Evolutionary conservation across 208 protist genomes (phyloP), one percentile per base, ranked within the genome.

Genomic region (Trypanosoma melophagium): DNA sequence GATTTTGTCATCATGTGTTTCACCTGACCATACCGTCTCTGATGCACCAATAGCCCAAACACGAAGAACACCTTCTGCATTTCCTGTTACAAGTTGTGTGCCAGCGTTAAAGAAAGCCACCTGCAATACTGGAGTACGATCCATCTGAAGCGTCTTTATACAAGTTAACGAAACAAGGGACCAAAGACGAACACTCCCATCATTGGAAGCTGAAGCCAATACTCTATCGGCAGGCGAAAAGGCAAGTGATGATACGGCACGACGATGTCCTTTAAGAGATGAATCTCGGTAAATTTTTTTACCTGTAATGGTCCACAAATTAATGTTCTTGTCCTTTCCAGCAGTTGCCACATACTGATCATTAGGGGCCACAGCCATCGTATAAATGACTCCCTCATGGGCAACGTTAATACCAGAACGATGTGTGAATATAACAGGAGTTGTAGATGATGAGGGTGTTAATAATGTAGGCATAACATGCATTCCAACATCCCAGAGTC

Each of bases 291-390:
- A 93, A 7, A 97, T 56, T 70, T 88, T 87, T 71, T 94, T 95
- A 5, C 89, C 86, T 0, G 56, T 83, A 19, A 92, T 57, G 63
- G 77, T 91, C 88, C 90, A 96, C 66, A 95, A 67, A 61, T 90
- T 83, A 35, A 94, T 78, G 16, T 68, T 42, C 71, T 95, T 94
- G 68, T 97, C 93, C 77, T 96, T 95, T 38, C 93, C 91, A 16
- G 85, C 91, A 2, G 93, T 94, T 35, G 91, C 89, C 1, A 96
- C 83, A 69, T 89, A 88, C 74, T 96, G 89, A 63, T 94, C 93
- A 79, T 96, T 95, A 8, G 91, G 91, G 2, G 87, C 76, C 0
- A 96, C 84, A 10, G 83, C 89, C 19, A 96, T 47, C 16, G 84
- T 69, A 66, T 90, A 89, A 56, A 97, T 87, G 12, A 80, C 74